Base-by-base conservation (phyloP, 768 basidiomycete species). In the Suillus tomentosus region DNA sequence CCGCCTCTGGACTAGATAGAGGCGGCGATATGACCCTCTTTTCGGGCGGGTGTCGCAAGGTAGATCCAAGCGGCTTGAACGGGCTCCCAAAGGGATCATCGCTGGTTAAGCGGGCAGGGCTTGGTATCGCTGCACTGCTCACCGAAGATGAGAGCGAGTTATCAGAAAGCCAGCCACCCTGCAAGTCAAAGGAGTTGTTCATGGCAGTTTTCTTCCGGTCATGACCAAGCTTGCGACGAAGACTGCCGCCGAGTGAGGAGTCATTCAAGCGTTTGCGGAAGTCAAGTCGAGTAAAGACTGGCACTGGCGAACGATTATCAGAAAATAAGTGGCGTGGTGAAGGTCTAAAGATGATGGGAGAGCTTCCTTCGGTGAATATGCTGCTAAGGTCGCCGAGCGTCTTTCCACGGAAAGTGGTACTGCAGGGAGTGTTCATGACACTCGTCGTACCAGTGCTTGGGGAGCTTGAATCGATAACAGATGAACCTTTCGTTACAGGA, bases 71-170 rank as follows among this genome's bases (percentile, higher is more conserved):
- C 42, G 80, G 74, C 34, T 77, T 77, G 67, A 80, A 84, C n/a
- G 82, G 73, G 51, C 78, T 77, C 43, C 77, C 71, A 62, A 87
- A 85, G 17, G 85, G 83, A 67, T 85, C 84, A 36, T 77, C 75
- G 27, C 72, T 71, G 10, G 72, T 67, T 31, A 80, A 66, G 34
- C 69, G 70, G 42, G 62, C 64, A 22, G 77, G 74, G 31, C 74
- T 69, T 70, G 62, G 63, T 51, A 61, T 54, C 17, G 31, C 58
- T 47, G 22, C 54, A 68, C 68, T 58, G 36, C 68, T 70, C 53
- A 61, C 65, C 43, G 69, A 57, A 58, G 71, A 72, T 34, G 76
- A 72, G 42, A 72, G 40, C 15, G 77, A 76, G 15, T 66, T 62
- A n/a, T 77, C 70, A 31, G 78, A 74, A 45, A 69, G 68, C 74